These are phyloP conservation scores for Colletotrichum melonis DNA, from an alignment of 2,329 filamentous ascomycete species.

Conservation along the genomic window DNA sequence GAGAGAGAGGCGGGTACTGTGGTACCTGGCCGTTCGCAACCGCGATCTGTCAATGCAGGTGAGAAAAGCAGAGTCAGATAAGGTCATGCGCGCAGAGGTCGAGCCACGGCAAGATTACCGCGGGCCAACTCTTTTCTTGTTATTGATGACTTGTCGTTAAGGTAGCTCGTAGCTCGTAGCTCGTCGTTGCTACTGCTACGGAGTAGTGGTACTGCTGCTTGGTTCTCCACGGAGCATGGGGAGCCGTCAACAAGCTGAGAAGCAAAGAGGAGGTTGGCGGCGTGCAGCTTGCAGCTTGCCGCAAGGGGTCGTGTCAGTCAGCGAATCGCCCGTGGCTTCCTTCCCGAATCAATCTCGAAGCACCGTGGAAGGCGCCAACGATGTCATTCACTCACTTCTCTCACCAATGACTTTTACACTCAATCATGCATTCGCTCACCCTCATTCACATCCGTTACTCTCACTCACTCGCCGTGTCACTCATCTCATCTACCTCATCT, in stretches of 20 bases:
- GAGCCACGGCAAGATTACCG: constrained; percentile 20
- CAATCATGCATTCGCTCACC: neutral
- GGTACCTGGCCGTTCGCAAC: neutral
- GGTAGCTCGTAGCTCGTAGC: neutral
- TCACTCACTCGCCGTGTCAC: neutral
- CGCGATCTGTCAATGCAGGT: constrained; percentile 14
- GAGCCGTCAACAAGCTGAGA: neutral
- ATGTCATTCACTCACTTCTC: neutral
- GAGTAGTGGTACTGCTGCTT: neutral
- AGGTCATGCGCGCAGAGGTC: constrained; percentile 5
- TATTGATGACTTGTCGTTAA: constrained; percentile 2
- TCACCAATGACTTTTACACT: neutral
- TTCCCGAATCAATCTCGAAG: constrained; percentile 17
- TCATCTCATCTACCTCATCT: neutral
- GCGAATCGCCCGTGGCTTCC: constrained; percentile 27
- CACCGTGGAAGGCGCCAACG: constrained; percentile 1
- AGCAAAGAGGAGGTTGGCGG: neutral
- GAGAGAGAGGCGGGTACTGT: neutral
- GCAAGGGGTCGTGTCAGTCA: neutral
- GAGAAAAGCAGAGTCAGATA: neutral
- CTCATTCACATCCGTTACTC: neutral
- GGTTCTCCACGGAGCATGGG: neutral
- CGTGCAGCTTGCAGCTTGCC: neutral
- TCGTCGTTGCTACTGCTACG: neutral
- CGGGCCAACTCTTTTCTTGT: constrained; percentile 8